Base-by-base conservation (phyloP, 306 rosid species). In the Herpetospermum pedunculosum region DNA sequence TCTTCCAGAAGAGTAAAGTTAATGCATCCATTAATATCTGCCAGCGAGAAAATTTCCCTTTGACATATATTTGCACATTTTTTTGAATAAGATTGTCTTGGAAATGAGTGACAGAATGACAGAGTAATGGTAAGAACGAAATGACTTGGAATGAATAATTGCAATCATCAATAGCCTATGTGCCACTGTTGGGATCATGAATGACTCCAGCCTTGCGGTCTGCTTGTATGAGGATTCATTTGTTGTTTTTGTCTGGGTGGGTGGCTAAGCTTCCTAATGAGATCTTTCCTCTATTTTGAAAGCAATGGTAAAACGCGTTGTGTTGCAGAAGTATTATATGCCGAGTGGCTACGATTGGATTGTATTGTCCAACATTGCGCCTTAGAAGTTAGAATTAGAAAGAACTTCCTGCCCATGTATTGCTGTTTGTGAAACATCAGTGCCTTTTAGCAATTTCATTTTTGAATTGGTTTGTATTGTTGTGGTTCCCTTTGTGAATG, bases 21-120 rank as follows among this genome's bases (percentile, higher is more conserved):
- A 44, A 69, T 69, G 73, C 54, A 26, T 69, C 25, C 72, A 40
- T 67, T 41, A 41, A 40, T 67, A 19, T 67, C 34, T 67, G 72
- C 72, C 72, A 67, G 50, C 72, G 19, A 41, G 72, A 14, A 38
- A 65, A 5, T 1, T 67, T 41, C 41, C 3, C 28, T 23, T 38
- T 41, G 49, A 34, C 32, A 41, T 21, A 67, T 41, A 35, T 9
- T n/a, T 37, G 5, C 34, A 67, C 35, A 23, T 12, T 67, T 67
- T 19, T 67, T 67, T 38, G 2, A 67, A 67, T 40, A 67, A 8
- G 72, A 67, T 52, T 41, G 19, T 19, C 49, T 67, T 67, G 72
- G 52, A 37, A 67, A 23, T 23, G 34, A 41, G 50, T 11, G 50
- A 40, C n/a, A 4, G 37, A 57, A 9, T 13, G 64, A 29, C 34